Evolutionary conservation across 1,139 yeast genomes (phyloP).

Genomic region (Yamadazyma aaseri): DNA sequence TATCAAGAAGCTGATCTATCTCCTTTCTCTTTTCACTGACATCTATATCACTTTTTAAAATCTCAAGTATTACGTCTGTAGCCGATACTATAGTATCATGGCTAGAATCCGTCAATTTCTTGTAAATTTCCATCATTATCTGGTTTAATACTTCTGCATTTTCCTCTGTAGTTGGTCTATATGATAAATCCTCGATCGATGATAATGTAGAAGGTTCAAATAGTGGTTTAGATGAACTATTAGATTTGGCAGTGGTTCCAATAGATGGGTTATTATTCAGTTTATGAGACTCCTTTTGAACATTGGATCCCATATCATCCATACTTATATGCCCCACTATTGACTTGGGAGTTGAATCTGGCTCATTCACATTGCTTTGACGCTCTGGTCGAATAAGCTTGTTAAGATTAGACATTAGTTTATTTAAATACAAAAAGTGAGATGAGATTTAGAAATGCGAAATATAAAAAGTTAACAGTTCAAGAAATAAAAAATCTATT

Average conservation of each 20-base stretch:
- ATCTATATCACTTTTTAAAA: constrained; percentile 49
- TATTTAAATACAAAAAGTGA: too few relatives aligned
- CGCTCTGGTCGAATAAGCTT: constrained; percentile 19
- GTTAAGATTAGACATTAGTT: constrained; percentile 8
- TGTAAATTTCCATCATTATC: constrained; percentile 26
- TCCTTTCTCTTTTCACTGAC: constrained; percentile 33
- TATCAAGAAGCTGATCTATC: constrained; percentile 44
- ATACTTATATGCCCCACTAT: constrained; percentile 7
- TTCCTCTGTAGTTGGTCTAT: constrained; percentile 15
- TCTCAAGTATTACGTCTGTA: constrained; percentile 66
- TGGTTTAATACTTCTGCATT: constrained; percentile 15
- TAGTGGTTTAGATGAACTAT: not conserved
- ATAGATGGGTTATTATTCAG: not conserved
- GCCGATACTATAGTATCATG: constrained; percentile 51
- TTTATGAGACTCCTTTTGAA: not conserved
- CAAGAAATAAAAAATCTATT: too few relatives aligned
- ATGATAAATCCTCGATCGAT: constrained; percentile 15
- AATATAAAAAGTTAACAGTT: too few relatives aligned
- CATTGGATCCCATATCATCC: constrained; percentile 7
- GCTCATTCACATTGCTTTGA: constrained; percentile 1
- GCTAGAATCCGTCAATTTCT: constrained; percentile 36
- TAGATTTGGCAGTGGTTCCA: too few relatives aligned
- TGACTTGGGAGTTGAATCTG: constrained; percentile 9
- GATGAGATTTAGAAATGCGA: too few relatives aligned
- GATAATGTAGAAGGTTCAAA: constrained; percentile 1